These are phyloP conservation scores for Musa beccarii DNA, from an alignment of 176 grass and related monocot genomes.

Conservation along the genomic window DNA sequence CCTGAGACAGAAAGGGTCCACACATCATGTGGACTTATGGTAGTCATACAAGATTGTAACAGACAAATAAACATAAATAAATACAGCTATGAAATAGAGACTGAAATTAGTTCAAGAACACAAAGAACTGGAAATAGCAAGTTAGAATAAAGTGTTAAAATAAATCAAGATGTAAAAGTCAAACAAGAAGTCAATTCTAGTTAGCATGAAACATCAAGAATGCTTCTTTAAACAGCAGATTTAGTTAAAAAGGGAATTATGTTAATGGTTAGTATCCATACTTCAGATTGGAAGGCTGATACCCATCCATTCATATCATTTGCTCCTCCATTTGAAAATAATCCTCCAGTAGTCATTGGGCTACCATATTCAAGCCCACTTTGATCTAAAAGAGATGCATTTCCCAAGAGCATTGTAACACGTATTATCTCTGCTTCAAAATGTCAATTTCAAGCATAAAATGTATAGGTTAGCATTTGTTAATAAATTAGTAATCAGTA, in stretches of 20 bases:
- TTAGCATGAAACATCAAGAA: constrained; percentile 51
- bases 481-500: constrained; percentile 69
- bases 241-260: constrained; percentile 71
- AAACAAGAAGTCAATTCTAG: constrained; percentile 32
- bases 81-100: constrained; percentile 14
- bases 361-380: constrained; percentile 98
- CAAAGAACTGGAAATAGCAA: constrained; percentile 31
- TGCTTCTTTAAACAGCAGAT: constrained; percentile 42
- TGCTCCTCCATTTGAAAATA: constrained; percentile 67
- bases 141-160: constrained; percentile 32
- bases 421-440: constrained; percentile 97
- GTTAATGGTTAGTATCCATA: constrained; percentile 99
- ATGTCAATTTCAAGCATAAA: constrained; percentile 83
- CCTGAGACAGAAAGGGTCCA: too few species aligned
- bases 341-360: constrained; percentile 91
- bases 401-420: constrained; percentile 90
- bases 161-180: constrained; percentile 24
- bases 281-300: constrained; percentile 94
- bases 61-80: constrained; percentile 4
- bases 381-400: constrained; percentile 71
- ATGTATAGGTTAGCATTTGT: constrained; percentile 75
- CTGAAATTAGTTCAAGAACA: constrained; percentile 24
- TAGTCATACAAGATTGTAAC: not conserved
- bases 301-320: constrained; percentile 81
- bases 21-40: too few species aligned